A percentile compares a stretch with the other conserved stretches of the same genome.
Conservation (phyloP, 1,139 yeast genomes). For the Eremothecium gossypii region DNA sequence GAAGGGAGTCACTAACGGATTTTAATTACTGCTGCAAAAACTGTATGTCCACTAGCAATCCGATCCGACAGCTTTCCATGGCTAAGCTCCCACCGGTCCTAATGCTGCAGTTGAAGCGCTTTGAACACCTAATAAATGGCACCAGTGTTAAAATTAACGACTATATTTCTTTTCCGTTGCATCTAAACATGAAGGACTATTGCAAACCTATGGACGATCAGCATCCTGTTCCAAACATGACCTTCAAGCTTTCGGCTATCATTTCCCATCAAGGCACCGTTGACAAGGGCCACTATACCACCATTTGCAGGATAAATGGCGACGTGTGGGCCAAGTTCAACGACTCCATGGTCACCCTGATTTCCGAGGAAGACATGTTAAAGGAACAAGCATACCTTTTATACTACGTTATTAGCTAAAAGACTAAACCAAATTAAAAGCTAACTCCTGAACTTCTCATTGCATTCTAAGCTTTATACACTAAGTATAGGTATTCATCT, state of each 20-base stretch:
- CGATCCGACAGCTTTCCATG: slow-evolving; percentile 62
- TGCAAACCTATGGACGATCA: slow-evolving; percentile 27
- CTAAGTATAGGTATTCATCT: slow-evolving; percentile 4
- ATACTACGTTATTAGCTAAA: slow-evolving; percentile 50
- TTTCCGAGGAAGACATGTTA: slow-evolving; percentile 56
- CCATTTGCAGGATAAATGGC: slow-evolving; percentile 58
- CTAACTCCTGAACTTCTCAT: background rate
- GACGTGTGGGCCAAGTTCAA: slow-evolving; percentile 87
- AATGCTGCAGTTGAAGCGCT: slow-evolving; percentile 76
- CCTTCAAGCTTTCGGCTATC: slow-evolving; percentile 76
- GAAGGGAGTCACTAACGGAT: slow-evolving; percentile 60
- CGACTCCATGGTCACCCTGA: slow-evolving; percentile 72
- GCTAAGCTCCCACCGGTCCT: slow-evolving; percentile 67
- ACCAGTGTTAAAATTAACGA: slow-evolving; percentile 59
- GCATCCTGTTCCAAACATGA: slow-evolving; percentile 28
- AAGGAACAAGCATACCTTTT: slow-evolving; percentile 68
- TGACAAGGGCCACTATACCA: slow-evolving; percentile 89
- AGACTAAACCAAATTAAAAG: slow-evolving; percentile 3
- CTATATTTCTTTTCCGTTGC: slow-evolving; percentile 62
- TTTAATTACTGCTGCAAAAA: slow-evolving; percentile 58
- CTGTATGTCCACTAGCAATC: slow-evolving; percentile 55
- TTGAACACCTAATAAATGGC: slow-evolving; percentile 60
- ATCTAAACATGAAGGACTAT: slow-evolving; percentile 61
- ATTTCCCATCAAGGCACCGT: slow-evolving; percentile 88
- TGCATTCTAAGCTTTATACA: slow-evolving; percentile 5